Evolutionary conservation across 441 rosid genomes (phyloP).

Genomic region (Melastoma candidum): DNA sequence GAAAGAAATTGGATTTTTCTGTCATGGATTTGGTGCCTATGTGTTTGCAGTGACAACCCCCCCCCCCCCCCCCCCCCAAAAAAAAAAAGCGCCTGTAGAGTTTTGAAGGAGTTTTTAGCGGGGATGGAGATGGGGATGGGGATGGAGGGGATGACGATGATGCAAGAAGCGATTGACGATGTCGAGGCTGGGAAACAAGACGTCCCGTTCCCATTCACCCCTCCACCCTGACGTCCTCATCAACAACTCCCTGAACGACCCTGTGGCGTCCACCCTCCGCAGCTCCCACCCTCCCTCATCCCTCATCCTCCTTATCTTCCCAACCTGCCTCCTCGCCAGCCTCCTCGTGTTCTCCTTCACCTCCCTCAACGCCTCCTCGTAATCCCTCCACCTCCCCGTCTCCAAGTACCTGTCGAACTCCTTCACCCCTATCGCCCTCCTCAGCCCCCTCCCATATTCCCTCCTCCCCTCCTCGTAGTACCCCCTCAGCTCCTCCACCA

Average conservation of each 20-base stretch:
- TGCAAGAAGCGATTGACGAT: too few species aligned
- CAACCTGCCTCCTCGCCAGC: conserved; percentile 65
- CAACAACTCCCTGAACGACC: conserved; percentile 38
- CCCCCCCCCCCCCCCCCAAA: too few species aligned
- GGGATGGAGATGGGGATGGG: too few species aligned
- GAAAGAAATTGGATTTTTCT: too few species aligned
- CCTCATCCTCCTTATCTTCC: conserved; percentile 47
- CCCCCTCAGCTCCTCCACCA: conserved; percentile 56
- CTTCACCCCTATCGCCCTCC: conserved; percentile 79
- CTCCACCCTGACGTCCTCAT: conserved; percentile 24
- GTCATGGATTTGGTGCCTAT: too few species aligned
- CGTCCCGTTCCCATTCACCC: conserved; percentile 57
- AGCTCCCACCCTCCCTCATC: conserved; percentile 70
- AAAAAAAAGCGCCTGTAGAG: too few species aligned
- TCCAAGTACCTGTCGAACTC: conserved; percentile 61
- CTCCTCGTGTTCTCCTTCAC: conserved; percentile 32
- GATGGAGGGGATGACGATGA: too few species aligned
- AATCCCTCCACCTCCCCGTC: conserved; percentile 9
- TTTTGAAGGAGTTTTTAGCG: too few species aligned
- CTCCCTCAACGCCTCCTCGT: conserved; percentile 25
- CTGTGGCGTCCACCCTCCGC: conserved; percentile 60
- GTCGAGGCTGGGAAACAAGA: conserved; percentile 31
- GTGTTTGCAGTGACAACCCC: too few species aligned
- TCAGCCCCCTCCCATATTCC: conserved; percentile 29
- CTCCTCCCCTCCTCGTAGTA: conserved; percentile 29